These are phyloP conservation scores for Paxillus involutus DNA, from an alignment of 768 basidiomycete species.

Conservation along the genomic window DNA sequence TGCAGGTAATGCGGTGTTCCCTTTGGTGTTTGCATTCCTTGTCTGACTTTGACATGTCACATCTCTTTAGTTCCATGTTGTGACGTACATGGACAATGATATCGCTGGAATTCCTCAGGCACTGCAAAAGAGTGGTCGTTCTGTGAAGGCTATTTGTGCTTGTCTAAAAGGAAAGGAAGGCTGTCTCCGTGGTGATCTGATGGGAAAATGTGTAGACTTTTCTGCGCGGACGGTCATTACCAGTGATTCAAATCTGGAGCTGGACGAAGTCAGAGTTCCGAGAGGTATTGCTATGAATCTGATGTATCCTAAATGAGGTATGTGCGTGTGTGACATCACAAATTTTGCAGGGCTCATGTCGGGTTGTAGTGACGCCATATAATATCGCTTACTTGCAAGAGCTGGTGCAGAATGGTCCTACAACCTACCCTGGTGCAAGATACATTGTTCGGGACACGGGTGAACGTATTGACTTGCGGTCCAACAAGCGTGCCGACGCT, in stretches of 20 bases:
- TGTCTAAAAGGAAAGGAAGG: conserved; percentile 99
- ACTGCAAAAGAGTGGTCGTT: conserved; percentile 93
- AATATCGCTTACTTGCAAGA: conserved; percentile 94
- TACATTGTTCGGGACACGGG: conserved; percentile 98
- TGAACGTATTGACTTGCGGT: conserved; percentile 93
- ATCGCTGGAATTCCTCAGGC: conserved; percentile 98
- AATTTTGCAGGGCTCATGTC: conserved; percentile 4
- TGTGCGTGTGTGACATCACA: conserved; percentile 14
- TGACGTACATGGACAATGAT: conserved; percentile 99
- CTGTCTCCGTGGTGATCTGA: conserved; percentile 93
- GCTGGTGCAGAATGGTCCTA: conserved; percentile 92
- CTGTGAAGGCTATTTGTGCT: conserved; percentile 97
- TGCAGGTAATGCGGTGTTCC: conserved; percentile 64
- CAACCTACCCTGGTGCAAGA: conserved; percentile 92
- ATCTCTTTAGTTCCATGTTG: conserved; percentile 83
- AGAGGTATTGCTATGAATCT: conserved; percentile 95
- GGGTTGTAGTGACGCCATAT: conserved; percentile 82
- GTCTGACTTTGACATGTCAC: neutral
- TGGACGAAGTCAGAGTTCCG: conserved; percentile 98
- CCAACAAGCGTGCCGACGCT: conserved; percentile 96
- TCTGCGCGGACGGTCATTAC: conserved; percentile 99
- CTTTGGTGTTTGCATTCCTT: neutral
- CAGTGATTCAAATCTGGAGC: conserved; percentile 93
- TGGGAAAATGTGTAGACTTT: conserved; percentile 99
- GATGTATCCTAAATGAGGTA: conserved; percentile 96